These are phyloP conservation scores for Xylaria sp. DNA, from an alignment of 2,329 filamentous ascomycete genomes.

Conservation along the genomic window DNA sequence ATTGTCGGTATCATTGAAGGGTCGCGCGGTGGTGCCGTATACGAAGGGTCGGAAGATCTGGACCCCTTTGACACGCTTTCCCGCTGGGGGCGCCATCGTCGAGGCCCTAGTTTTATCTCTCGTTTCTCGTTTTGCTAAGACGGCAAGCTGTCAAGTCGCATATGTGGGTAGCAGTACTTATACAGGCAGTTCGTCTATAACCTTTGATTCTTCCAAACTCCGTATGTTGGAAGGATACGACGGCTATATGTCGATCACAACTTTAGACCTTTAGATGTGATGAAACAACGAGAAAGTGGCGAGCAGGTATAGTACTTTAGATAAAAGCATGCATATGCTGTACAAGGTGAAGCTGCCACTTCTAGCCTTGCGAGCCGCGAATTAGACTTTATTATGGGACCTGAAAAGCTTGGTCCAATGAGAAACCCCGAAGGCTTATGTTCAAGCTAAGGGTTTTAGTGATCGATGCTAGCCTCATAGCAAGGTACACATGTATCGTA, in stretches of 20 bases:
- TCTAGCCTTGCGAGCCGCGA: slow-evolving; percentile 8
- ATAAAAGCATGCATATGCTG: too few species aligned
- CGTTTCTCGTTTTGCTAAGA: neutral
- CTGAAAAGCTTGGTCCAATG: slow-evolving; percentile 14
- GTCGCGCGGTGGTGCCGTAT: slow-evolving; percentile 82
- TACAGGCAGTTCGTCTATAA: neutral
- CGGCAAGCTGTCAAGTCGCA: neutral
- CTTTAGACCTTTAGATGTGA: too few species aligned
- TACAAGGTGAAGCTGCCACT: slow-evolving; percentile 3
- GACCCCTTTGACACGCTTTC: slow-evolving; percentile 73
- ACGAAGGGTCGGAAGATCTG: slow-evolving; percentile 75
- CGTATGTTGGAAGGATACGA: neutral
- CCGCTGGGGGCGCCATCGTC: slow-evolving; percentile 68
- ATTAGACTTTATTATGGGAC: slow-evolving; percentile 33
- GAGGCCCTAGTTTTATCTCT: neutral
- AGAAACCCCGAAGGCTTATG: neutral
- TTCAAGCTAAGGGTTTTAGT: slow-evolving; percentile 18
- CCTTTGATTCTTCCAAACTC: neutral
- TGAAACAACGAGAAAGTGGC: too few species aligned
- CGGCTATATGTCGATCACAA: neutral
- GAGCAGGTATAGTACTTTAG: too few species aligned
- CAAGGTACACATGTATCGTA: slow-evolving; percentile 30
- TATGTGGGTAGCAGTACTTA: neutral
- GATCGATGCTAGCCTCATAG: slow-evolving; percentile 37
- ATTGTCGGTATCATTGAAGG: slow-evolving; percentile 80